These are phyloP conservation scores for Stephania japonica DNA, from an alignment of 164 flowering plant genomes.

Conservation along the genomic window DNA sequence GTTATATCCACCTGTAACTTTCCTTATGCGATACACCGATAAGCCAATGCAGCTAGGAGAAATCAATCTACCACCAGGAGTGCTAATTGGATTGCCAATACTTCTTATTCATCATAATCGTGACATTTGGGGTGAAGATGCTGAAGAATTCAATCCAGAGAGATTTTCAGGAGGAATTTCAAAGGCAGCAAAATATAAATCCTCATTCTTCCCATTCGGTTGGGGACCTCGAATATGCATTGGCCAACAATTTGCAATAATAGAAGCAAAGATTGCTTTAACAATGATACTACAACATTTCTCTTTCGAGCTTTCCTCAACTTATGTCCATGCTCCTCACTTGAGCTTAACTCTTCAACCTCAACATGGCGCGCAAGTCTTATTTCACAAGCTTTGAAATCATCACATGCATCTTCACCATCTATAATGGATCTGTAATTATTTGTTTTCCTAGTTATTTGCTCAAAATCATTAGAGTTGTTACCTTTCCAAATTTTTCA, in stretches of 20 bases:
- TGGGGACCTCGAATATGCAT: constrained; percentile 2
- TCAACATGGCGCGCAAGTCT: neutral
- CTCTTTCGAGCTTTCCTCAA: neutral
- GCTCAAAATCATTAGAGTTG: too few relatives aligned
- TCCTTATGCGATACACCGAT: neutral
- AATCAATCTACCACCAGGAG: neutral
- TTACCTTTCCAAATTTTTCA: too few relatives aligned
- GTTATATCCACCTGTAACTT: neutral
- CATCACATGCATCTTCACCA: too few relatives aligned
- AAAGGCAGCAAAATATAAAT: neutral
- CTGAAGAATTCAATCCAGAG: neutral
- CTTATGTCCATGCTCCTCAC: neutral
- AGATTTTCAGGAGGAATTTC: neutral
- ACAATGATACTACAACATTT: neutral
- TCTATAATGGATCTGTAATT: too few relatives aligned
- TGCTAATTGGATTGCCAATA: neutral
- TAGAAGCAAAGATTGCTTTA: neutral
- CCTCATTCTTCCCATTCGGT: neutral
- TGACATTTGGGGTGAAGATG: neutral
- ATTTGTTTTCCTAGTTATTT: too few relatives aligned
- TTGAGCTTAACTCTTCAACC: neutral
- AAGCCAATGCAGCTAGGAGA: neutral
- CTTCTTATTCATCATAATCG: constrained; percentile 3
- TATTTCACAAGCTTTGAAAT: neutral
- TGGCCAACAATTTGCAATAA: neutral